These are phyloP conservation scores for Coniochaeta sp. DNA, from an alignment of 2,329 filamentous ascomycete species.

Conservation along the genomic window DNA sequence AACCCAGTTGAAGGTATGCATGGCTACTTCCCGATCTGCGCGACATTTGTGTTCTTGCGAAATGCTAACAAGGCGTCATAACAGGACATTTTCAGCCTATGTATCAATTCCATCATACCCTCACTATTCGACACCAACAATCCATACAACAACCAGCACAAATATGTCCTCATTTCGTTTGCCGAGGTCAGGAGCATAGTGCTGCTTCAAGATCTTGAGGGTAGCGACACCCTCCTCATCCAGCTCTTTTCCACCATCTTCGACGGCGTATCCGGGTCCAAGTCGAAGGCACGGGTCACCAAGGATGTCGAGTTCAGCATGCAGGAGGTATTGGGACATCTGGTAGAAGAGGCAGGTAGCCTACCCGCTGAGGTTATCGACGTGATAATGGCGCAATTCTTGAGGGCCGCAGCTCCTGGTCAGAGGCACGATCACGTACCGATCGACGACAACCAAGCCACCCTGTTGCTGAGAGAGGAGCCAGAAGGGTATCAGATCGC, in stretches of 20 bases:
- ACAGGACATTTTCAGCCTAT: slow-evolving; percentile 90
- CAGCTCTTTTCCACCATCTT: slow-evolving; percentile 85
- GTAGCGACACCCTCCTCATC: slow-evolving; percentile 70
- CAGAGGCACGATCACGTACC: slow-evolving; percentile 48
- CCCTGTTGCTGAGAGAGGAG: slow-evolving; percentile 74
- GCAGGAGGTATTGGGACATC: slow-evolving; percentile 72
- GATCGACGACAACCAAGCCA: slow-evolving; percentile 71
- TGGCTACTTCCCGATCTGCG: slow-evolving; percentile 12
- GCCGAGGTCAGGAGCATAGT: slow-evolving; percentile 93
- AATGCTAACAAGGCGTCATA: background rate
- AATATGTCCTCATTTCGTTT: slow-evolving; percentile 82
- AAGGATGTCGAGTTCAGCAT: slow-evolving; percentile 94
- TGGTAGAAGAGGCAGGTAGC: slow-evolving; percentile 78
- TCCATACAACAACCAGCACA: slow-evolving; percentile 87
- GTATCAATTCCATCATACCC: slow-evolving; percentile 76
- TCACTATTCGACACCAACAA: slow-evolving; percentile 79
- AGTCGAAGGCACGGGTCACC: slow-evolving; percentile 72
- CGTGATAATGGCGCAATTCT: slow-evolving; percentile 89
- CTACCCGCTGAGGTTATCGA: slow-evolving; percentile 81
- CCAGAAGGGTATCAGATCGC: slow-evolving; percentile 95
- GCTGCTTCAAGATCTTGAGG: slow-evolving; percentile 79
- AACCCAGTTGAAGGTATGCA: slow-evolving; percentile 74
- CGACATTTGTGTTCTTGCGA: background rate
- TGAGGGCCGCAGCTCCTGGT: slow-evolving; percentile 72
- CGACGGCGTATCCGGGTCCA: slow-evolving; percentile 76